phyloP scores from a whole-genome alignment of 805 yeast species.

The Yamadazyma ubonensis region DNA sequence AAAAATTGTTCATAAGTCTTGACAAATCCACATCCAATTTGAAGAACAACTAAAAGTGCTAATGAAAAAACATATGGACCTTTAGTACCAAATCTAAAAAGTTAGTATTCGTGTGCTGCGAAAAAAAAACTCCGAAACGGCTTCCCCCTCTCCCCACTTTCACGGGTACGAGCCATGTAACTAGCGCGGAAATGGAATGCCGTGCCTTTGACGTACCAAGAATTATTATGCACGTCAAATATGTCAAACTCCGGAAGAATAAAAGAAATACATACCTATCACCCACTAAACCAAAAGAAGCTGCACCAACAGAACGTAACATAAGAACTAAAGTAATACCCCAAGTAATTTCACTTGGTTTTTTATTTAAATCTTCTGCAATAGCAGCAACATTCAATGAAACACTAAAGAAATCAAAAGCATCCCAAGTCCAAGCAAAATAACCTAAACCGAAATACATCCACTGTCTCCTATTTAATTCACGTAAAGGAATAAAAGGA shows the following conservation, averaged over 20 bases:
- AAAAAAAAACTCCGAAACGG: not conserved
- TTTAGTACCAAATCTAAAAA: slow-evolving; percentile 48
- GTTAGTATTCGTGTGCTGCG: slow-evolving; percentile 8
- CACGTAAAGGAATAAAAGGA: slow-evolving; percentile 58
- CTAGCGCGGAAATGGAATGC: not conserved
- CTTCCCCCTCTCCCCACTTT: not conserved
- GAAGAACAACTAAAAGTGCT: slow-evolving; percentile 47
- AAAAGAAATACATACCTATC: slow-evolving; percentile 40
- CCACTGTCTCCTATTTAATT: slow-evolving; percentile 56
- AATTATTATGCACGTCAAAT: not conserved
- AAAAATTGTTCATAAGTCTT: slow-evolving; percentile 55
- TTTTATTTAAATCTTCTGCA: slow-evolving; percentile 39
- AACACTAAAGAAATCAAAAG: slow-evolving; percentile 61
- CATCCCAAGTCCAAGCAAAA: slow-evolving; percentile 64
- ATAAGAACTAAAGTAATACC: slow-evolving; percentile 66
- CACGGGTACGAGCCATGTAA: not conserved
- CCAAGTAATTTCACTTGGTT: slow-evolving; percentile 57
- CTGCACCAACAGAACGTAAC: slow-evolving; percentile 67
- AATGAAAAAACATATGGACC: slow-evolving; percentile 54
- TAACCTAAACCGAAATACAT: slow-evolving; percentile 53
- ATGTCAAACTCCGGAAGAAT: slow-evolving; percentile 1
- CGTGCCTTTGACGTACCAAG: not conserved
- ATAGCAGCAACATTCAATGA: slow-evolving; percentile 50
- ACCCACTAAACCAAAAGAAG: slow-evolving; percentile 57
- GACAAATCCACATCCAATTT: slow-evolving; percentile 65